These are phyloP conservation scores for Collybia sordida DNA, from an alignment of 768 basidiomycete species.

Conservation along the genomic window DNA sequence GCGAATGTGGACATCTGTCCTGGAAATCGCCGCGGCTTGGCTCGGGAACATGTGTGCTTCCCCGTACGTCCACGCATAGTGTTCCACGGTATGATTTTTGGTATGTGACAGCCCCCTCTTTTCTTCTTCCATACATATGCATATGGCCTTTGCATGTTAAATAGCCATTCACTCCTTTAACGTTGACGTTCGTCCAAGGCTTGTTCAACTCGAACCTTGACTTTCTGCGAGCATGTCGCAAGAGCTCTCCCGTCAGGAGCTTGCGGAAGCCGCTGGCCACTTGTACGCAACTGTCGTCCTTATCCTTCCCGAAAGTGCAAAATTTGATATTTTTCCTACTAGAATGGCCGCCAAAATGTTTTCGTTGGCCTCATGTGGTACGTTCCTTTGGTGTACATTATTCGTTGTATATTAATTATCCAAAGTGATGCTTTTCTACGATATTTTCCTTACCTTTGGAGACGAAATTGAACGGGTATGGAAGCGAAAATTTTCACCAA, in stretches of 20 bases:
- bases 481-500: conserved; percentile 23
- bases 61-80: too few relatives aligned
- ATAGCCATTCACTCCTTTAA: too few relatives aligned
- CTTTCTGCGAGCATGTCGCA: conserved; percentile 5
- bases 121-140: too few relatives aligned
- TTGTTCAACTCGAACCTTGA: too few relatives aligned
- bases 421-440: conserved; percentile 36
- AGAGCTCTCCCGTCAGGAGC: conserved; percentile 10
- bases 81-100: too few relatives aligned
- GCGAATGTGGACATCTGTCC: too few relatives aligned
- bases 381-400: not conserved
- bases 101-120: too few relatives aligned
- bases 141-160: too few relatives aligned
- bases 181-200: not conserved
- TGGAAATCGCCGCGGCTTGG: too few relatives aligned
- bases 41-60: too few relatives aligned
- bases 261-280: conserved; percentile 12
- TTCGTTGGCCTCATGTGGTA: conserved; percentile 36
- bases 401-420: too few relatives aligned
- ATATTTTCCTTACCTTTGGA: conserved; percentile 32
- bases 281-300: conserved; percentile 11
- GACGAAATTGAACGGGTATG: conserved; percentile 37
- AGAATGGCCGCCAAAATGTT: conserved; percentile 36
- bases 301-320: not conserved
- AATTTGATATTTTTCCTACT: not conserved